Conservation (phyloP, 306 rosid species). For the Quercus glauca region DNA sequence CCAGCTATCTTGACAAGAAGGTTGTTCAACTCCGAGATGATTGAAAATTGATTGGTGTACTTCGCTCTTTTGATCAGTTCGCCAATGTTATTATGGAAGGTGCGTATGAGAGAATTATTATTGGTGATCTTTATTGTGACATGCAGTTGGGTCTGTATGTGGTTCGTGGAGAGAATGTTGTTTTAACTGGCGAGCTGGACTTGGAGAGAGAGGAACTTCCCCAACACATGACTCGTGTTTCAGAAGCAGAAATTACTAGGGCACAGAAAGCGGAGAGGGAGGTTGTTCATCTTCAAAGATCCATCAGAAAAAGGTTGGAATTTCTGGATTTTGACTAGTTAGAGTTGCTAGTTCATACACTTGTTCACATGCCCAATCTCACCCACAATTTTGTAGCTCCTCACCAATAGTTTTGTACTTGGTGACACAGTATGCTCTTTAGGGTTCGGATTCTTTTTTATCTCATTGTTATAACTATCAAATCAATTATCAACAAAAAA, state of each 20-base stretch:
- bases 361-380: too few species aligned
- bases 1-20: slow-evolving; percentile 94
- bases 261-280: slow-evolving; percentile 8
- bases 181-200: slow-evolving; percentile 91
- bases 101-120: slow-evolving; percentile 85
- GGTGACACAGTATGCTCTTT: too few species aligned
- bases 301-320: too few species aligned
- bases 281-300: too few species aligned
- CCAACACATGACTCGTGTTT: slow-evolving; percentile 73
- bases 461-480: too few species aligned
- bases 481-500: too few species aligned
- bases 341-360: too few species aligned
- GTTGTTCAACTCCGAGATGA: slow-evolving; percentile 88
- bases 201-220: slow-evolving; percentile 90
- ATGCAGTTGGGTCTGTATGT: slow-evolving; percentile 85
- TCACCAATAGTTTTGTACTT: too few species aligned
- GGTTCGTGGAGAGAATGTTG: slow-evolving; percentile 93
- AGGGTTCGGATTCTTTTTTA: too few species aligned
- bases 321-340: too few species aligned
- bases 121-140: slow-evolving; percentile 81
- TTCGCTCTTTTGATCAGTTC: slow-evolving; percentile 92
- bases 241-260: slow-evolving; percentile 69
- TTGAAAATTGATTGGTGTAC: slow-evolving; percentile 78
- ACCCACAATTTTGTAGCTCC: too few species aligned
- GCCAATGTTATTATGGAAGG: slow-evolving; percentile 93